Base-by-base conservation (phyloP, 768 basidiomycete species). In the Russula sp. region DNA sequence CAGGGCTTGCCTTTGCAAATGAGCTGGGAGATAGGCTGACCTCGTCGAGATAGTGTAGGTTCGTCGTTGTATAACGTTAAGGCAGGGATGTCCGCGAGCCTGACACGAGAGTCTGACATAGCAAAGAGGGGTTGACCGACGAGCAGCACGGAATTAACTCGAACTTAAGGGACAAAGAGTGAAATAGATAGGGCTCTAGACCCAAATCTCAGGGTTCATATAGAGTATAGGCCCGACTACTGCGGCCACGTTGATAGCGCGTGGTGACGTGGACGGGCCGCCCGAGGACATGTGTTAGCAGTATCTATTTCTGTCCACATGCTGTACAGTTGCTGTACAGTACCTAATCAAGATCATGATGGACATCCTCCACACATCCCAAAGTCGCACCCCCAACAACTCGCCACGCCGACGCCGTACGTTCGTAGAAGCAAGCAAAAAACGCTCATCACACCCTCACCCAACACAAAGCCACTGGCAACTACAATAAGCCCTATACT, bases 381-480 rank as follows among this genome's bases (percentile, higher is more conserved):
- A 68, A 85, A 86, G 4, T 80, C 76, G 74, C 96, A 98, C 14
- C 95, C 96, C 83, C 84, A 88, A 73, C 96, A 98, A 71, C 91
- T 95, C 20, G 78, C 76, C 9, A 85, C 84, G 8, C 86, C 88
- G 5, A 92, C 76, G 3, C 92, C 94, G 38, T 81, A 80, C 36
- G 87, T 91, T 66, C 85, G 84, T 65, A 97, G 74, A 8, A 87
- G 69, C 54, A 98, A 78, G 16, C 89, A 84, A 32, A 94, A 75
- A 52, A 98, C 81, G 72, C 94, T 94, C 48, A 91, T 79, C 38
- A 97, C 86, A 2, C 96, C 96, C 73, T 98, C 96, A 22, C 96
- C 96, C 20, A 98, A 79, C 28, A 98, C 95, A 73, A 98, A 97
- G 3, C 96, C 96, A 73, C 90, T 93, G 8, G 95, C 96, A 46